phyloP scores from a whole-genome alignment of 2,329 filamentous ascomycete species.

The Pseudocercospora macadamiae region DNA sequence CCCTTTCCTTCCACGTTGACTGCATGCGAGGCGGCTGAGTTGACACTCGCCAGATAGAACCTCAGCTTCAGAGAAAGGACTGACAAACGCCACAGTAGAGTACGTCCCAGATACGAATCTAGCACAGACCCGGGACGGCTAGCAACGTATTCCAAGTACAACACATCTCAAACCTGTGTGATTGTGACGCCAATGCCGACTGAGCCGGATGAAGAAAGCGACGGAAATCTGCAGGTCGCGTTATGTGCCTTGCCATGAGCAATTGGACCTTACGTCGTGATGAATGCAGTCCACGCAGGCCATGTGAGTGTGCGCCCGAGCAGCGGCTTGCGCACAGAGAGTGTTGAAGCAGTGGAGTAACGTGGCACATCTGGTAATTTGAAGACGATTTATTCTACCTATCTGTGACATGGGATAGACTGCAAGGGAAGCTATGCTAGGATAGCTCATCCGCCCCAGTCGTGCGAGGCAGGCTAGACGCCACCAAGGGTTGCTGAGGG shows the following conservation, averaged over 20 bases:
- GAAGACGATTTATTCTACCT: background rate
- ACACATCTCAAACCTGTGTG: constrained; percentile 12
- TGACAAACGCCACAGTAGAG: no score
- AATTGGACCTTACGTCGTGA: background rate
- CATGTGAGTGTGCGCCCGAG: background rate
- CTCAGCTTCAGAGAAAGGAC: no score
- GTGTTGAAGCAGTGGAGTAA: background rate
- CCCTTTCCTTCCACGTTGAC: background rate
- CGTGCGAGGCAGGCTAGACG: no score
- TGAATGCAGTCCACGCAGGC: background rate
- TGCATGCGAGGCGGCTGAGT: no score
- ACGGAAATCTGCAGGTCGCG: no score
- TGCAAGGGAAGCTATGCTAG: no score
- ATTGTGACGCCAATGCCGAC: background rate
- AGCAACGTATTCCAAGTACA: constrained; percentile 2
- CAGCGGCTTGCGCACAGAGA: background rate
- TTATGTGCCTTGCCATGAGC: constrained; percentile 1
- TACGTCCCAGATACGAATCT: no score
- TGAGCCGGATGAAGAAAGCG: background rate
- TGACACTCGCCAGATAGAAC: no score
- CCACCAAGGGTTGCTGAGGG: no score
- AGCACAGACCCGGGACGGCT: background rate
- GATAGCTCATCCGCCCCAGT: no score
- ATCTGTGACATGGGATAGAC: background rate
- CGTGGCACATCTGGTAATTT: background rate